Evolutionary conservation across 1,139 yeast genomes (phyloP).

Genomic region (Maudiozyma humilis): DNA sequence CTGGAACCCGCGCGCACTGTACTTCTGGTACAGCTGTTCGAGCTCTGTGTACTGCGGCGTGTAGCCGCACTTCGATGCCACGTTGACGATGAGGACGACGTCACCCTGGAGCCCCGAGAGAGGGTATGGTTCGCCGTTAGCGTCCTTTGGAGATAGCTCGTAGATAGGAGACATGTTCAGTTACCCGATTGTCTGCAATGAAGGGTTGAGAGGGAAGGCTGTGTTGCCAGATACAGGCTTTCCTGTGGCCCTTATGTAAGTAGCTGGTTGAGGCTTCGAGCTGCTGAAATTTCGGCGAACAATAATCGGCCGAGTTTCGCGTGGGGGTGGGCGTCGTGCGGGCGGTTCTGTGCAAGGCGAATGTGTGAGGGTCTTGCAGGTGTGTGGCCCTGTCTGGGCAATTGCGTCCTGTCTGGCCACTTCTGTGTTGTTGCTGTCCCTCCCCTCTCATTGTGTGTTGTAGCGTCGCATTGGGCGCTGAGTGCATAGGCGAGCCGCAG

Average conservation of each 20-base stretch:
- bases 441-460: too few relatives aligned
- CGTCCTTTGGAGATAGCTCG: constrained; percentile 1
- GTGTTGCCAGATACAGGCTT: constrained; percentile 4
- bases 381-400: too few relatives aligned
- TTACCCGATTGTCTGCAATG: too few relatives aligned
- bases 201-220: too few relatives aligned
- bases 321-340: neutral
- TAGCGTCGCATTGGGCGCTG: too few relatives aligned
- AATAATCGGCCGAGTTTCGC: neutral
- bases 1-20: constrained; percentile 56
- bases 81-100: constrained; percentile 76
- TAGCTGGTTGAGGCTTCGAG: constrained; percentile 2
- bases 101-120: constrained; percentile 65
- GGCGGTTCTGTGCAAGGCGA: neutral
- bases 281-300: constrained; percentile 5
- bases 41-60: constrained; percentile 61
- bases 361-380: too few relatives aligned
- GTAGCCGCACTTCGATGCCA: constrained; percentile 60
- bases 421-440: too few relatives aligned
- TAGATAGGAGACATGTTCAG: neutral
- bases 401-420: too few relatives aligned
- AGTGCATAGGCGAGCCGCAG: too few relatives aligned
- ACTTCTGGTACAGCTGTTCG: constrained; percentile 66
- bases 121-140: constrained; percentile 45
- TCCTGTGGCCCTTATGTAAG: neutral